These are phyloP conservation scores for Fragaria ananassa DNA, from an alignment of 306 rosid species.

Conservation along the genomic window DNA sequence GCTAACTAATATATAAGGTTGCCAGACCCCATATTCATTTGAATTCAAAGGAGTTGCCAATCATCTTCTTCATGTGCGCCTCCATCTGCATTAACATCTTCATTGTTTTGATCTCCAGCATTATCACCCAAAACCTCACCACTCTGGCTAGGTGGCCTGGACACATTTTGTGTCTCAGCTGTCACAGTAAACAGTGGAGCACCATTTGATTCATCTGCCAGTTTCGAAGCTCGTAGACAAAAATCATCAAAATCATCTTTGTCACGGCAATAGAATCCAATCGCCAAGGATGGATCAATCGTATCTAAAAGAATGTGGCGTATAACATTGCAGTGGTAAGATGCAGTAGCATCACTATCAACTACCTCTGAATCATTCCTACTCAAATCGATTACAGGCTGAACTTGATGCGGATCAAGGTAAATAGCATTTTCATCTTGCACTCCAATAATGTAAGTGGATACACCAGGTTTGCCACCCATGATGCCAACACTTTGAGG, in stretches of 20 bases:
- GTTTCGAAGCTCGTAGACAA: constrained; percentile 69
- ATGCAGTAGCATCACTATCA: constrained; percentile 46
- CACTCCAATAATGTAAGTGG: constrained; percentile 85
- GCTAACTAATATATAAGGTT: constrained; percentile 3
- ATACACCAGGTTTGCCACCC: constrained; percentile 92
- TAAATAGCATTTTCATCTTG: constrained; percentile 85
- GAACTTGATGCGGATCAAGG: constrained; percentile 95
- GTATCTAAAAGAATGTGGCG: constrained; percentile 72
- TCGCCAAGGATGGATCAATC: constrained; percentile 89
- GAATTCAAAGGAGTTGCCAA: constrained; percentile 3
- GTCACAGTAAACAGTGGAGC: constrained; percentile 92
- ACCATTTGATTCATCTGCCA: constrained; percentile 78
- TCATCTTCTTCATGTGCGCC: constrained; percentile 4
- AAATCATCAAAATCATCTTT: constrained; percentile 87
- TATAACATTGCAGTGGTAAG: constrained; percentile 75
- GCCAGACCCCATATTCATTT: not conserved
- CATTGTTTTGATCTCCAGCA: constrained; percentile 19
- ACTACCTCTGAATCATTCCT: constrained; percentile 51
- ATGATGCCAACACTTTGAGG: constrained; percentile 95
- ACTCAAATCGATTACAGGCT: constrained; percentile 59
- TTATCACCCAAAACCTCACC: constrained; percentile 37
- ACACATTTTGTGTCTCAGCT: constrained; percentile 35
- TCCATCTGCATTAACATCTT: not conserved
- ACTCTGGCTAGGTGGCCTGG: constrained; percentile 37
- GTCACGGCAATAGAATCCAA: constrained; percentile 93